phyloP scores from a whole-genome alignment of 2,329 filamentous ascomycete species.

The Phyllosticta citriasiana region DNA sequence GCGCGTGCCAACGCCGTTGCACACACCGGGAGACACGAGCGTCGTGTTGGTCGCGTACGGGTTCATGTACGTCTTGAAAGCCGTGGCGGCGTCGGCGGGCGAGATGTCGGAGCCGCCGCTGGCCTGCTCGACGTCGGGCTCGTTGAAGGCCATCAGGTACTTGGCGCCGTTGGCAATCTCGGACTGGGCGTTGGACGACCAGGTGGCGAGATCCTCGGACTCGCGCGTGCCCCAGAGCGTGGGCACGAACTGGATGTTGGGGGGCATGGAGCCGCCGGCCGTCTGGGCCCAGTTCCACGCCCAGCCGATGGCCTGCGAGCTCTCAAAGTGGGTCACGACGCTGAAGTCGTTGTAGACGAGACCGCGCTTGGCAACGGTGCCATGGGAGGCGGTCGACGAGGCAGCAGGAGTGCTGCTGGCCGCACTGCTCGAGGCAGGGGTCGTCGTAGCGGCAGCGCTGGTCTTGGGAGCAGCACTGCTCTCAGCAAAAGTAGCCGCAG shows the following conservation, averaged over 20 bases:
- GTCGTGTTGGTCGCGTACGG: constrained; percentile 43
- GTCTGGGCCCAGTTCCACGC: constrained; percentile 53
- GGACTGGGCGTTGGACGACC: constrained; percentile 40
- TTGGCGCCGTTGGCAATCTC: constrained; percentile 47
- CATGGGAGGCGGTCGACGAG: constrained; percentile 12
- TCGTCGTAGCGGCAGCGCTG: constrained; percentile 11
- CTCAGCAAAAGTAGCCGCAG: neutral
- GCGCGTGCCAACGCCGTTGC: constrained; percentile 41
- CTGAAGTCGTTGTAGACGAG: constrained; percentile 50
- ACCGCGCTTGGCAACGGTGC: constrained; percentile 44
- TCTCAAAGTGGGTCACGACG: constrained; percentile 39
- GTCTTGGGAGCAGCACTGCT: neutral
- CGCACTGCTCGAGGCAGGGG: constrained; percentile 14
- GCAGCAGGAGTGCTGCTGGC: constrained; percentile 13
- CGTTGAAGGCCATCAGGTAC: constrained; percentile 59
- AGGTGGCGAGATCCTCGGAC: constrained; percentile 37
- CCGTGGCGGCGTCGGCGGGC: constrained; percentile 41
- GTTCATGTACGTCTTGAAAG: constrained; percentile 47
- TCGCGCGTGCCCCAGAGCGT: constrained; percentile 51
- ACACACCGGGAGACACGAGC: constrained; percentile 52
- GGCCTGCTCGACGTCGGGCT: constrained; percentile 54
- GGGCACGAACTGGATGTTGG: constrained; percentile 47
- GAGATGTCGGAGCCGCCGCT: constrained; percentile 47
- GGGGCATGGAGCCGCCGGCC: constrained; percentile 29
- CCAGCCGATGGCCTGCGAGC: constrained; percentile 40